Percentiles rank a stretch among this genome's conserved stretches.
Evolutionary conservation across 129 eudicot species (phyloP).

Genomic region (Apium graveolens): DNA sequence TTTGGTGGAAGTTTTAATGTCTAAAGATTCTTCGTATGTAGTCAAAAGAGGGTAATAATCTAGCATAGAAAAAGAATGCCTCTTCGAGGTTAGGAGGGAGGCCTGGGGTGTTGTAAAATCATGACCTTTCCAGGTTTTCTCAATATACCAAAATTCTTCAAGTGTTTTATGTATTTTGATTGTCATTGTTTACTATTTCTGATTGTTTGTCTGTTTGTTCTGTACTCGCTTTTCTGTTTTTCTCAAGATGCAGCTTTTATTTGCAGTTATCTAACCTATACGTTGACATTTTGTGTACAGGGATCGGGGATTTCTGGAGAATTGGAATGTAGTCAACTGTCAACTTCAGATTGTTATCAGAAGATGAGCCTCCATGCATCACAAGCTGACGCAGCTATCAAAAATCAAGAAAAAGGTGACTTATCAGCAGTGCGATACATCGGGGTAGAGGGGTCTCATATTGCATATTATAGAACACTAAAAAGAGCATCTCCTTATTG

Average conservation of each 20-base stretch:
- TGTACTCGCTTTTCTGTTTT: not conserved
- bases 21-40: no score
- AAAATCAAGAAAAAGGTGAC: slow-evolving; percentile 16
- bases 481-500: slow-evolving; percentile 48
- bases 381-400: slow-evolving; percentile 16
- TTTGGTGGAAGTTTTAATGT: no score
- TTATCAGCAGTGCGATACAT: slow-evolving; percentile 21
- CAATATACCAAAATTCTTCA: not conserved
- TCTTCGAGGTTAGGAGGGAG: no score
- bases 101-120: no score
- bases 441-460: slow-evolving; percentile 24
- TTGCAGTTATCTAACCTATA: not conserved
- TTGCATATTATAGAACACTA: slow-evolving; percentile 23
- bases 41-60: no score
- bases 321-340: slow-evolving; percentile 11
- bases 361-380: slow-evolving; percentile 19
- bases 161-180: not conserved
- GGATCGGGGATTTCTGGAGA: slow-evolving; percentile 21
- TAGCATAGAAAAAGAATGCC: no score
- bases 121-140: not conserved
- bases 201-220: not conserved
- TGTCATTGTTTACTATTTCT: not conserved
- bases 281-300: slow-evolving; percentile 28
- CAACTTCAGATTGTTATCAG: slow-evolving; percentile 25
- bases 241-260: not conserved